These are phyloP conservation scores for Salix exigua DNA, from an alignment of 345 rosid genomes.

Conservation along the genomic window DNA sequence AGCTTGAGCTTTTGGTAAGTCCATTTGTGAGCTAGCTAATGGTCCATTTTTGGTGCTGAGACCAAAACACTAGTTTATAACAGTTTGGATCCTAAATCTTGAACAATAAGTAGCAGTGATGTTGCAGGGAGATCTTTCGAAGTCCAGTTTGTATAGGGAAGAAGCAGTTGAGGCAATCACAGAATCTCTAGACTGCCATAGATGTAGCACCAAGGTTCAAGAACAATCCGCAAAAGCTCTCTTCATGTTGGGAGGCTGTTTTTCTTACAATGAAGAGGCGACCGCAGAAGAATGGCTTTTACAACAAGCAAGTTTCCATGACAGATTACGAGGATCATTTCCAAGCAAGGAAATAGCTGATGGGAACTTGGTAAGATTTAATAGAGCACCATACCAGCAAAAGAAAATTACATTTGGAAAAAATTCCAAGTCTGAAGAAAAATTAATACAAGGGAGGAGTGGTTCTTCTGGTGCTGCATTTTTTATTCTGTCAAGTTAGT, in stretches of 20 bases:
- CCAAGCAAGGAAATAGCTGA: slow-evolving; percentile 8
- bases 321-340: slow-evolving; percentile 18
- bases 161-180: slow-evolving; percentile 56
- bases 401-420: neutral
- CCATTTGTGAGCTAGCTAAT: neutral
- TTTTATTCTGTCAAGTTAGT: neutral
- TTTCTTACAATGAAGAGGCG: slow-evolving; percentile 32
- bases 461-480: neutral
- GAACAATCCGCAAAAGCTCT: slow-evolving; percentile 55
- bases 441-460: neutral
- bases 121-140: slow-evolving; percentile 52
- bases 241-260: slow-evolving; percentile 46
- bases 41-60: neutral
- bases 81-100: slow-evolving; percentile 12
- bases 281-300: slow-evolving; percentile 42
- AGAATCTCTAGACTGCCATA: slow-evolving; percentile 38
- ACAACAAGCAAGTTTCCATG: slow-evolving; percentile 31
- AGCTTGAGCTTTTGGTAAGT: slow-evolving; percentile 63
- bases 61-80: neutral
- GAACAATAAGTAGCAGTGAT: slow-evolving; percentile 25
- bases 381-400: neutral
- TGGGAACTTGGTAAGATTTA: slow-evolving; percentile 33
- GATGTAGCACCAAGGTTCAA: slow-evolving; percentile 35
- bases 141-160: slow-evolving; percentile 51
- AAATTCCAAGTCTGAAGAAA: neutral